These are phyloP conservation scores for Coprinopsis sp. DNA, from an alignment of 768 basidiomycete species.

Conservation along the genomic window DNA sequence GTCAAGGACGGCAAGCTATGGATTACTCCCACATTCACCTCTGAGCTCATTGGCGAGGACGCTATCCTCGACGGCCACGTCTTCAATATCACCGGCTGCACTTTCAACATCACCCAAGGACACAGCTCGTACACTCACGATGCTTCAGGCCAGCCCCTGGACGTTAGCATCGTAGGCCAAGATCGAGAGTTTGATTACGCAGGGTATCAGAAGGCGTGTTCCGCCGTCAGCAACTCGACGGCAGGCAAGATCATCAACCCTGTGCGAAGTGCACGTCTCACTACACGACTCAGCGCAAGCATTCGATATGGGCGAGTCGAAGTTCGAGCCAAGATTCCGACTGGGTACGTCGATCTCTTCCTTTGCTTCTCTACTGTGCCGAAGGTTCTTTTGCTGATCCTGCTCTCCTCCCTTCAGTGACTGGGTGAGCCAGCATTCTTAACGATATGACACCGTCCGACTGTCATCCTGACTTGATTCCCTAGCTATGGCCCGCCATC, in stretches of 20 bases:
- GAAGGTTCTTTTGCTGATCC: slow-evolving; percentile 11
- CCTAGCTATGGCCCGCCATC: slow-evolving; percentile 70
- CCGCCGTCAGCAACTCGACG: slow-evolving; percentile 66
- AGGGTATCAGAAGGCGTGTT: slow-evolving; percentile 60
- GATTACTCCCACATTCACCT: slow-evolving; percentile 83
- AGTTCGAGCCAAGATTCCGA: slow-evolving; percentile 76
- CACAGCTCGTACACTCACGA: slow-evolving; percentile 38
- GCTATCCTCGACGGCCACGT: slow-evolving; percentile 66
- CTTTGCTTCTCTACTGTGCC: not conserved
- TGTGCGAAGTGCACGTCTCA: slow-evolving; percentile 76
- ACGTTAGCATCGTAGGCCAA: slow-evolving; percentile 31
- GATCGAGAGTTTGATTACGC: slow-evolving; percentile 39
- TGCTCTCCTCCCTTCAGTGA: slow-evolving; percentile 34
- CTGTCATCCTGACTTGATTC: slow-evolving; percentile 3
- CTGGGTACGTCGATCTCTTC: slow-evolving; percentile 43
- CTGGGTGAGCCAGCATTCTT: slow-evolving; percentile 42
- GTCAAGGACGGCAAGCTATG: slow-evolving; percentile 73
- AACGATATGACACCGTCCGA: slow-evolving; percentile 1
- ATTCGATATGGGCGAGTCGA: slow-evolving; percentile 83
- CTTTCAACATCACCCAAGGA: slow-evolving; percentile 56
- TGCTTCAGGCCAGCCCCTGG: slow-evolving; percentile 17
- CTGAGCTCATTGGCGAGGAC: slow-evolving; percentile 59
- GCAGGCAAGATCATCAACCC: slow-evolving; percentile 74
- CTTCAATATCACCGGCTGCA: slow-evolving; percentile 85
- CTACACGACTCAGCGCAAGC: slow-evolving; percentile 63